Base-by-base conservation (phyloP, 306 rosid genomes). In the Morella rubra region DNA sequence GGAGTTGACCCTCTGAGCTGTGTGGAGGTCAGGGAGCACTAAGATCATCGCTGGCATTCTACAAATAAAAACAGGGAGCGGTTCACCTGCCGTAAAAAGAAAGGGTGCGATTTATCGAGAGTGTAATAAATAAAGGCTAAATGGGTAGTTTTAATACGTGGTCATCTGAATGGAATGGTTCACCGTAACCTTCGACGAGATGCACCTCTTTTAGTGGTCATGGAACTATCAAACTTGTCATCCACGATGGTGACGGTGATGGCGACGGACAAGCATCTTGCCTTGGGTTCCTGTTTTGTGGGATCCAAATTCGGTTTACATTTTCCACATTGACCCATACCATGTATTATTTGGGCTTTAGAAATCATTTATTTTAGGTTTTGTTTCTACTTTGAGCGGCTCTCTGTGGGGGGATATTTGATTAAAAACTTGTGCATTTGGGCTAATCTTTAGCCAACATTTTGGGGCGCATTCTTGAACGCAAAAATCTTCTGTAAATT, bases 1-100 rank as follows among this genome's bases (percentile, higher is more conserved):
- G 71, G 20, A 10, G 50, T 66, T 66, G 71, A 44, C 71, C 50
- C 42, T 18, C 50, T 66, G 47, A 18, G 50, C 47, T 42, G 71
- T n/a, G n/a, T 66, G 49, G 71, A 41, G 20, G 24, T 62, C 53
- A 12, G 16, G 53, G 42, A 32, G 1, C 15, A 41, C 42, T 4
- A 13, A 62, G 53, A 12, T 37, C n/a, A 14, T 32, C 68, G 46
- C 69, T 62, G 69, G 46, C 69, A 40, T 14, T 62, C n/a, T 40
- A 62, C 12, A 16, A 14, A 0, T 14, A 37, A 49, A 49, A 49
- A 49, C 14, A 49, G 53, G 37, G 16, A 49, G 53, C 14, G 53
- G 53, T 32, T 32, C 37, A 32, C 37, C 37, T 32, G 37, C 37
- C 2, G 37, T 2, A 2, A 16, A 53, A 1, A 18, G 58, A n/a